These are phyloP conservation scores for Eimeria tenella DNA, from an alignment of 169 alveolate genomes.

Conservation along the genomic window DNA sequence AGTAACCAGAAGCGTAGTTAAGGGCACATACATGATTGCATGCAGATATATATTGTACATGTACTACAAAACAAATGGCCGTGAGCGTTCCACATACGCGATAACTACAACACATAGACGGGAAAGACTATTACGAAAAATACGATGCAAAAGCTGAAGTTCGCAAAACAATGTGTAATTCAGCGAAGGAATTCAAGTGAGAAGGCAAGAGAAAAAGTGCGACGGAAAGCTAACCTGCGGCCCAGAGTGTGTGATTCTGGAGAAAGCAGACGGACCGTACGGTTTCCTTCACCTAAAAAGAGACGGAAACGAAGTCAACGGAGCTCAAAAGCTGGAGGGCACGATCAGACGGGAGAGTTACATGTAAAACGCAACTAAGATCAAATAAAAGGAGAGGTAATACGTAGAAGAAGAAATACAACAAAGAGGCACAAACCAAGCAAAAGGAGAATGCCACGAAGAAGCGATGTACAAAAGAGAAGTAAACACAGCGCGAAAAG, in stretches of 20 bases:
- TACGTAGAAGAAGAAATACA: not conserved
- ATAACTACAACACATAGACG: too few relatives aligned
- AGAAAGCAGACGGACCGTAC: slow-evolving; percentile 70
- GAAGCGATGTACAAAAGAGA: not conserved
- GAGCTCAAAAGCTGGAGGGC: not conserved
- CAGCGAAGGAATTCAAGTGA: not conserved
- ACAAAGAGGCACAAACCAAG: not conserved
- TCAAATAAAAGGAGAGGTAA: not conserved
- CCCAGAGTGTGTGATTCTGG: slow-evolving; percentile 77
- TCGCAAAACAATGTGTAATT: not conserved
- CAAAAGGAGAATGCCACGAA: not conserved
- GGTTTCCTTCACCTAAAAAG: slow-evolving; percentile 75
- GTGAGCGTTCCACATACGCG: too few relatives aligned
- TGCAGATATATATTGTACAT: too few relatives aligned
- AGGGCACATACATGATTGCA: too few relatives aligned
- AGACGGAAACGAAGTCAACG: not conserved
- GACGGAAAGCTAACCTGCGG: slow-evolving; percentile 48
- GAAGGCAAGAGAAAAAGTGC: not conserved
- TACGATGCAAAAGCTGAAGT: not conserved
- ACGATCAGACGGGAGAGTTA: not conserved
- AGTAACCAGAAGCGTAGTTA: too few relatives aligned
- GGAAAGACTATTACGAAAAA: too few relatives aligned
- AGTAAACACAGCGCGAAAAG: too few relatives aligned
- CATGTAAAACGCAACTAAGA: not conserved
- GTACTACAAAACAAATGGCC: too few relatives aligned